phyloP scores from a whole-genome alignment of 306 rosid species.

The Delonix regia region DNA sequence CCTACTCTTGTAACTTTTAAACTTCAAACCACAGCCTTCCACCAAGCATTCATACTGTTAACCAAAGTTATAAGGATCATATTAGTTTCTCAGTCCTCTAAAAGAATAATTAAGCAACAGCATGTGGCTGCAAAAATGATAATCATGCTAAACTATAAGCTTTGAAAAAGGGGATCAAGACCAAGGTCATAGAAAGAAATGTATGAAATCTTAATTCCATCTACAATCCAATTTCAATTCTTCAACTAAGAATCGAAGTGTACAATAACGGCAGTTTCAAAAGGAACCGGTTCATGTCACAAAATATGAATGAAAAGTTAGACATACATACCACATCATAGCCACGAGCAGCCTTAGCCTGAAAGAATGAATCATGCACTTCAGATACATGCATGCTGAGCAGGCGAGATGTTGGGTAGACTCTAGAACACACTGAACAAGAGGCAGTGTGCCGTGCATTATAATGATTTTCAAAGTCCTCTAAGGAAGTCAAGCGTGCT shows the following conservation, averaged over 20 bases:
- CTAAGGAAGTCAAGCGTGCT: constrained; percentile 67
- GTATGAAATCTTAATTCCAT: background rate
- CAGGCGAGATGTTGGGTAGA: constrained; percentile 75
- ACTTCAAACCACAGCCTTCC: constrained; percentile 86
- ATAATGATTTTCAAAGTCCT: constrained; percentile 90
- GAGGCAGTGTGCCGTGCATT: constrained; percentile 84
- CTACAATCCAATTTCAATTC: background rate
- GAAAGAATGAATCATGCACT: constrained; percentile 92
- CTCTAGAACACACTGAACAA: constrained; percentile 90
- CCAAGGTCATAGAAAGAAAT: background rate
- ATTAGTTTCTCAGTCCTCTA: background rate
- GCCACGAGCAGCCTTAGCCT: constrained; percentile 91
- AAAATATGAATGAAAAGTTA: constrained; percentile 6
- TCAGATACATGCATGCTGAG: constrained; percentile 90
- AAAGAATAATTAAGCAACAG: constrained; percentile 2
- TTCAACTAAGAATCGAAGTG: constrained; percentile 14
- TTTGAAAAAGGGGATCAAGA: background rate
- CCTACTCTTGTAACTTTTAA: constrained; percentile 77
- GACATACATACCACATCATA: constrained; percentile 64
- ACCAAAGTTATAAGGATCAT: constrained; percentile 12
- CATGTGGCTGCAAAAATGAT: constrained; percentile 7
- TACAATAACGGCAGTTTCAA: background rate
- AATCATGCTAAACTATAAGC: constrained; percentile 22
- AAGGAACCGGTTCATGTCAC: background rate
- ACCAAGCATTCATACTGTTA: constrained; percentile 89